Base-by-base conservation (phyloP, 75 land plant species). In the Sequoiadendron giganteum region DNA sequence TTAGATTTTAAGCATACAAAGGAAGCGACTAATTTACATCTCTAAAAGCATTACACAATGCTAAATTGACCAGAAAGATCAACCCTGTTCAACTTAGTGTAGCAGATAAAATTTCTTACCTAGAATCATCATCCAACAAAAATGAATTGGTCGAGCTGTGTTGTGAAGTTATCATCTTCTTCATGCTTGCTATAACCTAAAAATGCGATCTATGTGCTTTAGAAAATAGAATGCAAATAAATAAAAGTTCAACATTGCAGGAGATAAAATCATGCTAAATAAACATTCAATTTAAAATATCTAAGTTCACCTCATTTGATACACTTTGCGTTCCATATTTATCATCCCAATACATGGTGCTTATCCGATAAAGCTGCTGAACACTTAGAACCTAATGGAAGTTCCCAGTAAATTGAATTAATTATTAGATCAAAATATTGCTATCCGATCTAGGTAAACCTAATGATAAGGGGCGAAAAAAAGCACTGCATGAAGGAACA, bases 281-380 rank as follows among this genome's bases (percentile, higher is more conserved):
- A 14, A 83, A 36, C 32, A 25, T 40, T 25, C 28, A 28, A 61
- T 28, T 42, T 28, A 72, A 45, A 73, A 58, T 49, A 82, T 56
- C 39, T 38, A 16, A 83, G 86, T 90, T 81, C 86, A 90, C 99
- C 96, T 98, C 99, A 86, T 91, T 94, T 39, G 99, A 98, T 15
- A 98, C 99, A 91, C 99, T 98, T 90, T 97, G 99, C 28, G 95
- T 94, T 25, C 95, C 91, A 88, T 94, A 94, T 80, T 94, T 94
- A 79, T 94, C 95, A 91, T 94, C 95, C 98, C 99, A 98, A 85
- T 98, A 98, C 99, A 98, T 97, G 10, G 97, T 96, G 87, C 99
- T 92, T 87, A 98, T 98, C 25, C 99, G 97, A 88, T 98, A 98
- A 28, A 98, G 96, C 88, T 98, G 99, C 85, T 96, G 92, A 48